Percentiles rank a stretch among this genome's conserved stretches.
These are phyloP conservation scores for Pholiota conissans DNA, from an alignment of 768 basidiomycete species.

Conservation along the genomic window DNA sequence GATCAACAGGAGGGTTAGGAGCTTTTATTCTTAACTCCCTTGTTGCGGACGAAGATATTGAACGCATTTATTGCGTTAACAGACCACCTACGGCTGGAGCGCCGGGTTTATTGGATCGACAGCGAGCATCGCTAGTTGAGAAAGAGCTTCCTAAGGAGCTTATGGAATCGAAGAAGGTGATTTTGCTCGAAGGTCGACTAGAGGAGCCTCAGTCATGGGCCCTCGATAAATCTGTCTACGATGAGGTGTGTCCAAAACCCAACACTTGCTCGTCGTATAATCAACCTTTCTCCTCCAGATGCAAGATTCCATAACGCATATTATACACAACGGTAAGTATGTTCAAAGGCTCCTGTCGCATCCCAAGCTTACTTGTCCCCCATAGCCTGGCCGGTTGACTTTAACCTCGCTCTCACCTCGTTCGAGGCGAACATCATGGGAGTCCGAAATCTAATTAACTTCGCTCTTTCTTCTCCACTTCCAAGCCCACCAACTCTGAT, in stretches of 20 bases:
- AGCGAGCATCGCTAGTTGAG: not conserved
- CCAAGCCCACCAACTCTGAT: not conserved
- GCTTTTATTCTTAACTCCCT: not conserved
- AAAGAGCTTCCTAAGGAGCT: not conserved
- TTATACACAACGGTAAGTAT: conserved; percentile 10
- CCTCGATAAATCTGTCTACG: not conserved
- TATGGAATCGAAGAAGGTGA: not conserved
- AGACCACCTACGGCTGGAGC: not conserved
- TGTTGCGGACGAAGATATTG: not conserved
- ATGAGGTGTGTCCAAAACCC: not conserved
- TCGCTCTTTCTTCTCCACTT: conserved; percentile 29
- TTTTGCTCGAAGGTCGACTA: not conserved
- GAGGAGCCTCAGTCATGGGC: not conserved
- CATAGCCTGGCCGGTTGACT: conserved; percentile 48
- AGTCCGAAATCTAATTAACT: conserved; percentile 38
- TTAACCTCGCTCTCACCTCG: conserved; percentile 42
- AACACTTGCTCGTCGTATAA: no score
- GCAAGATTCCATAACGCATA: conserved; percentile 6
- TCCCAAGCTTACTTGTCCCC: not conserved
- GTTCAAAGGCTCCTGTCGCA: not conserved
- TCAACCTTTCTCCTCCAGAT: not conserved
- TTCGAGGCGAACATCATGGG: conserved; percentile 43
- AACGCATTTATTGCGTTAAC: conserved; percentile 1
- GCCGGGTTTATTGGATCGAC: not conserved
- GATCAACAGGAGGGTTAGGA: conserved; percentile 8